Conservation (phyloP, 495 filamentous ascomycete species). For the Pyrenula massariospora region DNA sequence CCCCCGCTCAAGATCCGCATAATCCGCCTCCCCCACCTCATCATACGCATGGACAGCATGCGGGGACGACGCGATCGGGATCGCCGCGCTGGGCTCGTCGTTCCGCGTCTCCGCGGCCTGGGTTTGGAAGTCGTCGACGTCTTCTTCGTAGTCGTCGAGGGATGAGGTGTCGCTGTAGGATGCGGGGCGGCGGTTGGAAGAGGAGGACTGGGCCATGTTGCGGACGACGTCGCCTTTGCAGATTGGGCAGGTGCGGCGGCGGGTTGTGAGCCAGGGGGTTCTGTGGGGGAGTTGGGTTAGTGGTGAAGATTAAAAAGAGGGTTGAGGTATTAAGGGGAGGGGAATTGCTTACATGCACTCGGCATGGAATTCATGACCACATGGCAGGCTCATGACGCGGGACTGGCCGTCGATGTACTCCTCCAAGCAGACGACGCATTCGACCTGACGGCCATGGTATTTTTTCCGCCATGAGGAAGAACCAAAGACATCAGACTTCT, state of each 20-base stretch:
- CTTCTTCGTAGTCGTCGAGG: conserved; percentile 35
- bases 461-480: conserved; percentile 57
- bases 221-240: conserved; percentile 95
- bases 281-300: too few relatives aligned
- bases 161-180: conserved; percentile 22
- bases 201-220: conserved; percentile 29
- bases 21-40: neutral
- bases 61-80: conserved; percentile 18
- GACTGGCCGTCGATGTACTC: conserved; percentile 95
- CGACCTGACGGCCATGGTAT: conserved; percentile 76
- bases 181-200: conserved; percentile 32
- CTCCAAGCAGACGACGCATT: conserved; percentile 96
- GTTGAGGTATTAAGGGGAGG: conserved; percentile 9
- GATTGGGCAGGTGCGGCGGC: conserved; percentile 90
- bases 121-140: conserved; percentile 31
- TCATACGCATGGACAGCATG: neutral
- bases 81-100: conserved; percentile 35
- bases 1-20: neutral
- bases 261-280: conserved; percentile 95
- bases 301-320: too few relatives aligned
- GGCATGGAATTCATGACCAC: conserved; percentile 94
- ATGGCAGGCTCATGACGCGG: conserved; percentile 93
- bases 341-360: conserved; percentile 85
- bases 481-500: conserved; percentile 23
- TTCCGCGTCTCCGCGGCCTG: conserved; percentile 25